These are phyloP conservation scores for Psilocybe tampanensis DNA, from an alignment of 768 basidiomycete genomes.

Conservation along the genomic window DNA sequence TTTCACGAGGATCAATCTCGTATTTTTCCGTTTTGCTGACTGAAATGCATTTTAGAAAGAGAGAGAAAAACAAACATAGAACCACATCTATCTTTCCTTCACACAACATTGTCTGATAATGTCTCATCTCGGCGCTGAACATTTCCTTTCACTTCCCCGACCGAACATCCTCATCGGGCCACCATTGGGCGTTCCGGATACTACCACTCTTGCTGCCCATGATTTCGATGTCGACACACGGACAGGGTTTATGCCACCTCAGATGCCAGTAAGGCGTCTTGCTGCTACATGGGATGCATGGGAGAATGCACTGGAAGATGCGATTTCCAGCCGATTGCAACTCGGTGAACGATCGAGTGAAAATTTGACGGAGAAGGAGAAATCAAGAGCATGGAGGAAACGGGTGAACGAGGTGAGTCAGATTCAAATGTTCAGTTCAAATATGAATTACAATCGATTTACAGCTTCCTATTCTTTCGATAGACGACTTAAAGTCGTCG, in stretches of 20 bases:
- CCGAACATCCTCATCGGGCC: constrained; percentile 28
- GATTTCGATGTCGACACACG: constrained; percentile 91
- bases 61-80: background rate
- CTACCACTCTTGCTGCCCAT: constrained; percentile 69
- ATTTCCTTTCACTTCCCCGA: constrained; percentile 36
- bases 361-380: constrained; percentile 33
- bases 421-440: background rate
- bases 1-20: background rate
- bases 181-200: constrained; percentile 29
- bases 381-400: constrained; percentile 49
- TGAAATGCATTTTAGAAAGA: background rate
- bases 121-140: constrained; percentile 16
- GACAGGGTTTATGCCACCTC: constrained; percentile 91
- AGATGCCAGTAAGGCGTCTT: constrained; percentile 65
- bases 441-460: background rate
- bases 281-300: constrained; percentile 67
- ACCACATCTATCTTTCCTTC: background rate
- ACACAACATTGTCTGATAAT: background rate
- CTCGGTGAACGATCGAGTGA: constrained; percentile 52
- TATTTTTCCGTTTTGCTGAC: background rate
- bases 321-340: constrained; percentile 44
- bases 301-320: constrained; percentile 43
- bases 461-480: constrained; percentile 58
- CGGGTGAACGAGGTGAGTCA: constrained; percentile 44
- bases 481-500: constrained; percentile 46